Conservation (phyloP, 352 stramenopile genomes). For the Achlya hypogyna region DNA sequence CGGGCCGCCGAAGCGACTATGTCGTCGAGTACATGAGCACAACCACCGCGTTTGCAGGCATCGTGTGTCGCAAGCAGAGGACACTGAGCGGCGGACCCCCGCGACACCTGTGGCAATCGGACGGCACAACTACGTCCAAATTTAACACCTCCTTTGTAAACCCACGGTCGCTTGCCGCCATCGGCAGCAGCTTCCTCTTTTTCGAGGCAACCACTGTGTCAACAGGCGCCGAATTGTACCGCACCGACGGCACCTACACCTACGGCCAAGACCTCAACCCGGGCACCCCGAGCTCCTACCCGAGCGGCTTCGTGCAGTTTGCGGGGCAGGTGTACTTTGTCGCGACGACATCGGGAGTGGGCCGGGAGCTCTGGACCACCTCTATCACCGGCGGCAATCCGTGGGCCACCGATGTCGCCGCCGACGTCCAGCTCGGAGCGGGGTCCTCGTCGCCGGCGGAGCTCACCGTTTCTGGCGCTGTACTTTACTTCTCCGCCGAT, state of each 20-base stretch:
- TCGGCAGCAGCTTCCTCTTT: conserved; percentile 30
- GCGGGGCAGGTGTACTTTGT: conserved; percentile 45
- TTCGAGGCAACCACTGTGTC: conserved; percentile 40
- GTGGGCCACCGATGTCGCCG: conserved; percentile 35
- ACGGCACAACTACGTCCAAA: conserved; percentile 36
- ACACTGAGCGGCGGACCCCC: no score
- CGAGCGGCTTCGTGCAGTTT: conserved; percentile 37
- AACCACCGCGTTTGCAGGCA: conserved; percentile 53
- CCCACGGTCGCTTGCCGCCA: conserved; percentile 35
- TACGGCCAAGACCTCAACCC: conserved; percentile 44
- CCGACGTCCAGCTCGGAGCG: conserved; percentile 38
- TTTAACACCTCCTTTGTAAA: conserved; percentile 26
- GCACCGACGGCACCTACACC: conserved; percentile 37
- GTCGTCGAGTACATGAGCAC: conserved; percentile 26
- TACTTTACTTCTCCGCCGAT: conserved; percentile 56
- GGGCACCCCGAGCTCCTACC: conserved; percentile 38
- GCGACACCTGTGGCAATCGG: conserved; percentile 55
- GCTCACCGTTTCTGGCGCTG: conserved; percentile 27
- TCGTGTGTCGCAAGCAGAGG: conserved; percentile 32
- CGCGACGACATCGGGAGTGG: conserved; percentile 29
- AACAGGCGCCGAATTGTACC: conserved; percentile 49
- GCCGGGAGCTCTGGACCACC: conserved; percentile 63
- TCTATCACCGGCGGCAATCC: conserved; percentile 3
- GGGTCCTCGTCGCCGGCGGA: conserved; percentile 40
- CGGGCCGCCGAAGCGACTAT: conserved; percentile 36